A percentile compares a stretch with the other conserved stretches of the same genome.
Conservation (phyloP, 2,329 filamentous ascomycete species). For the Incumbomyces delicatus region DNA sequence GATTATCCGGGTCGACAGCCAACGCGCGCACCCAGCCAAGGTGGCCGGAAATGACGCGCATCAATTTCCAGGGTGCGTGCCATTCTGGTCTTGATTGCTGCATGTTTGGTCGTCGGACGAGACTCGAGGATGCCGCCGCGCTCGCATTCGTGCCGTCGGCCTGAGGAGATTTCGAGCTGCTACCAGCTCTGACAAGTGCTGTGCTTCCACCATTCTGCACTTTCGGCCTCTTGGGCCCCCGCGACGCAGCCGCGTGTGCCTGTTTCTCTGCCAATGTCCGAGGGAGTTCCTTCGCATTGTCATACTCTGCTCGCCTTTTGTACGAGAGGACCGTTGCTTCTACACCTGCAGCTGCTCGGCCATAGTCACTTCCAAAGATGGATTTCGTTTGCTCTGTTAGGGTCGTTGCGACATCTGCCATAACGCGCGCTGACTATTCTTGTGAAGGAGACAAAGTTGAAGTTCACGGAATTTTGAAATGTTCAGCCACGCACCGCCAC, state of each 20-base stretch:
- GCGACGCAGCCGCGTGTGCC: slow-evolving; percentile 51
- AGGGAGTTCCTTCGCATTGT: slow-evolving; percentile 65
- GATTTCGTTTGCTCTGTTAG: slow-evolving; percentile 38
- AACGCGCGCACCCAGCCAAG: slow-evolving; percentile 86
- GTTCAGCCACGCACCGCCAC: neutral
- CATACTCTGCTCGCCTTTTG: slow-evolving; percentile 56
- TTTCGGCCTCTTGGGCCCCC: slow-evolving; percentile 55
- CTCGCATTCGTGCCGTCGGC: slow-evolving; percentile 25
- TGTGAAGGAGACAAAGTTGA: neutral
- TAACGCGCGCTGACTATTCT: slow-evolving; percentile 2
- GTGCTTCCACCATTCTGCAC: slow-evolving; percentile 47
- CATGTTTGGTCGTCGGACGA: slow-evolving; percentile 55
- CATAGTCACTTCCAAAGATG: slow-evolving; percentile 39
- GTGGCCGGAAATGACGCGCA: slow-evolving; percentile 94
- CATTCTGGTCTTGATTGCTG: slow-evolving; percentile 74
- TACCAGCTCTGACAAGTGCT: slow-evolving; percentile 53
- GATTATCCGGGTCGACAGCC: slow-evolving; percentile 88
- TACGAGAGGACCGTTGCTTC: slow-evolving; percentile 32
- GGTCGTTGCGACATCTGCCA: slow-evolving; percentile 21
- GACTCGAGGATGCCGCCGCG: slow-evolving; percentile 29
- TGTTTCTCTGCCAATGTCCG: slow-evolving; percentile 70
- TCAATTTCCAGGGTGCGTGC: slow-evolving; percentile 97
- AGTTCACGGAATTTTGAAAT: neutral
- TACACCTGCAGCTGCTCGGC: slow-evolving; percentile 34
- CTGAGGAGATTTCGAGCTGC: slow-evolving; percentile 27